These are phyloP conservation scores for Pezicula rhizophila DNA, from an alignment of 2,329 filamentous ascomycete species.

Conservation along the genomic window DNA sequence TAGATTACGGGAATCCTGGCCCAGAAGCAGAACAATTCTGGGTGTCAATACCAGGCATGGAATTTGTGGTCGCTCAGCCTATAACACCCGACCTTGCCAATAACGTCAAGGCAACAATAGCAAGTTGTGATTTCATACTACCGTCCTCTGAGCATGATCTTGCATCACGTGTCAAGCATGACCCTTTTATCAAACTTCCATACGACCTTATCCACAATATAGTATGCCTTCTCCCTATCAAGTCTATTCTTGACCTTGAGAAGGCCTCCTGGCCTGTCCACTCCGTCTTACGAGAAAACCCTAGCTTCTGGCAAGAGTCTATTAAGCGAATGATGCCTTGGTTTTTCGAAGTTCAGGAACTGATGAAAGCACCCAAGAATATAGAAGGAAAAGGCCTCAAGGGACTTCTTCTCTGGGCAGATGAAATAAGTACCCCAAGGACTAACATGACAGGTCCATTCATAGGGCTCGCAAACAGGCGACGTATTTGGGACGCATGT, in stretches of 20 bases:
- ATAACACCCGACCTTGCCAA: background rate
- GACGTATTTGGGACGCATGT: constrained; percentile 24
- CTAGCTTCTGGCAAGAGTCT: constrained; percentile 2
- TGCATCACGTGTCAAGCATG: background rate
- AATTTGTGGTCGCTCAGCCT: constrained; percentile 1
- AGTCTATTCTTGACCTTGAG: background rate
- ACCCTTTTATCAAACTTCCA: constrained; percentile 5
- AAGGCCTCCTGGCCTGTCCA: constrained; percentile 2
- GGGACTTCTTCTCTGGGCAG: too few species aligned
- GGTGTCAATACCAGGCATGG: background rate
- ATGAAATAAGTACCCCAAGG: constrained; percentile 7
- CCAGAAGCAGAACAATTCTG: constrained; percentile 1
- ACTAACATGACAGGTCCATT: constrained; percentile 19
- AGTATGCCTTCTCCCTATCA: background rate
- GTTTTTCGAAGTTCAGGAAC: constrained; percentile 5
- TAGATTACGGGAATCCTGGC: constrained; percentile 1
- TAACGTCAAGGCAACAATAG: background rate
- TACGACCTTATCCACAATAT: constrained; percentile 6
- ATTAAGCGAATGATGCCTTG: constrained; percentile 2
- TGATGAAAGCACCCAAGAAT: background rate
- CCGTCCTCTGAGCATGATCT: background rate
- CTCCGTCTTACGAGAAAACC: background rate
- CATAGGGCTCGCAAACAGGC: constrained; percentile 27
- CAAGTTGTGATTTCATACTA: constrained; percentile 1
- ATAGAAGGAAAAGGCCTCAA: too few species aligned